These are phyloP conservation scores for Hanseniaspora gamundiae DNA, from an alignment of 1,139 yeast species.

Conservation along the genomic window DNA sequence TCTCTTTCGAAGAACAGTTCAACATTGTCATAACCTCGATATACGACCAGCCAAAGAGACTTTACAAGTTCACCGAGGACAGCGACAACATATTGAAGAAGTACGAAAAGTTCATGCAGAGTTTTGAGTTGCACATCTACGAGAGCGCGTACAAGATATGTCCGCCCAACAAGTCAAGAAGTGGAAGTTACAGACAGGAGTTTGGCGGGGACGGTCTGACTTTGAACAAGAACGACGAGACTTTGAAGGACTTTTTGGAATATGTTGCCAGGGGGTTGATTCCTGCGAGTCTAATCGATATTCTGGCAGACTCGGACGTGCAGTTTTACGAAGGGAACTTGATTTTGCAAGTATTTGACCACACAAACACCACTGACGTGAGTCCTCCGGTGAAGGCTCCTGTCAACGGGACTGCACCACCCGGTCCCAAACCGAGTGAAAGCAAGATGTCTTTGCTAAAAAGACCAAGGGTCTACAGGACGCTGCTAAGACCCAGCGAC, in stretches of 20 bases:
- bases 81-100: conserved; percentile 66
- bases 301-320: conserved; percentile 73
- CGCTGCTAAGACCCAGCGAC: conserved; percentile 70
- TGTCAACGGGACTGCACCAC: conserved; percentile 2
- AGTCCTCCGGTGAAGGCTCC: conserved; percentile 10
- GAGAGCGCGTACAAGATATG: conserved; percentile 65
- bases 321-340: conserved; percentile 82
- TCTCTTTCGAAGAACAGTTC: conserved; percentile 34
- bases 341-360: conserved; percentile 74
- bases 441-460: conserved; percentile 15
- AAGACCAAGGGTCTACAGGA: conserved; percentile 60
- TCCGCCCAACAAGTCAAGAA: conserved; percentile 25
- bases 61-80: conserved; percentile 56
- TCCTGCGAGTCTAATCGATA: conserved; percentile 83
- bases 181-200: conserved; percentile 5
- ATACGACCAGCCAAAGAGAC: conserved; percentile 30
- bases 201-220: conserved; percentile 50
- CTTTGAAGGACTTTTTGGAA: conserved; percentile 65
- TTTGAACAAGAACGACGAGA: conserved; percentile 71
- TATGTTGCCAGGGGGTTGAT: conserved; percentile 72
- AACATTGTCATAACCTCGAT: conserved; percentile 22
- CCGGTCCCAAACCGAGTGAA: conserved; percentile 8
- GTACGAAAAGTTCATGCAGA: conserved; percentile 67
- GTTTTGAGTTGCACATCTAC: conserved; percentile 78
- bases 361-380: conserved; percentile 33